phyloP scores from a whole-genome alignment of 1,284 basidiomycete genomes.

The Ceraceosorus guamensis region DNA sequence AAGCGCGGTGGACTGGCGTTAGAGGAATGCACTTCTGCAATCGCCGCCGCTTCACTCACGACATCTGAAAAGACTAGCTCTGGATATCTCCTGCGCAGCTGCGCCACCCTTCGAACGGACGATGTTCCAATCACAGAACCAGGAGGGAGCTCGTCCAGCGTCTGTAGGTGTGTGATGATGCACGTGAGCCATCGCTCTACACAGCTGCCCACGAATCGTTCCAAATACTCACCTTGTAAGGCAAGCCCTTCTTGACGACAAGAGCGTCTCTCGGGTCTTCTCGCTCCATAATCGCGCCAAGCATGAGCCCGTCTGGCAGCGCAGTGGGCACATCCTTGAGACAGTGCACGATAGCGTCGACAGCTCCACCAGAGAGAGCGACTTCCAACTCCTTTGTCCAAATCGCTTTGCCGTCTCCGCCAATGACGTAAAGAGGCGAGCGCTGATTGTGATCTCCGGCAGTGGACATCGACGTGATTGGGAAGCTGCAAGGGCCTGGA shows the following conservation, averaged over 20 bases:
- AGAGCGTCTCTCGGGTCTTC: slow-evolving; percentile 85
- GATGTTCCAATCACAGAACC: slow-evolving; percentile 90
- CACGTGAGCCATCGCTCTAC: slow-evolving; percentile 41
- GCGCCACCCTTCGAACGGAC: slow-evolving; percentile 84
- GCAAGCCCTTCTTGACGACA: slow-evolving; percentile 71
- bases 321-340: slow-evolving; percentile 90
- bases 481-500: slow-evolving; percentile 28
- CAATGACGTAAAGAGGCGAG: slow-evolving; percentile 55
- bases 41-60: slow-evolving; percentile 55
- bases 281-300: slow-evolving; percentile 76
- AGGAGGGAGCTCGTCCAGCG: slow-evolving; percentile 73
- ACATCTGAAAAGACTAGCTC: slow-evolving; percentile 78
- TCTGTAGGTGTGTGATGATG: slow-evolving; percentile 20
- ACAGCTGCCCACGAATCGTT: not conserved
- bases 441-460: slow-evolving; percentile 85
- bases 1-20: not conserved
- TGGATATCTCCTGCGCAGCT: slow-evolving; percentile 73
- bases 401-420: slow-evolving; percentile 61
- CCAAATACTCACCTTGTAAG: slow-evolving; percentile 51
- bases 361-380: slow-evolving; percentile 62
- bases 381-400: slow-evolving; percentile 96
- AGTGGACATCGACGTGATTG: slow-evolving; percentile 74
- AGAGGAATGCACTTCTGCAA: not conserved
- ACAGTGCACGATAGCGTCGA: slow-evolving; percentile 89
- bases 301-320: slow-evolving; percentile 73